These are phyloP conservation scores for Magnaporthiopsis incrustans DNA, from an alignment of 2,329 filamentous ascomycete genomes.

Conservation along the genomic window DNA sequence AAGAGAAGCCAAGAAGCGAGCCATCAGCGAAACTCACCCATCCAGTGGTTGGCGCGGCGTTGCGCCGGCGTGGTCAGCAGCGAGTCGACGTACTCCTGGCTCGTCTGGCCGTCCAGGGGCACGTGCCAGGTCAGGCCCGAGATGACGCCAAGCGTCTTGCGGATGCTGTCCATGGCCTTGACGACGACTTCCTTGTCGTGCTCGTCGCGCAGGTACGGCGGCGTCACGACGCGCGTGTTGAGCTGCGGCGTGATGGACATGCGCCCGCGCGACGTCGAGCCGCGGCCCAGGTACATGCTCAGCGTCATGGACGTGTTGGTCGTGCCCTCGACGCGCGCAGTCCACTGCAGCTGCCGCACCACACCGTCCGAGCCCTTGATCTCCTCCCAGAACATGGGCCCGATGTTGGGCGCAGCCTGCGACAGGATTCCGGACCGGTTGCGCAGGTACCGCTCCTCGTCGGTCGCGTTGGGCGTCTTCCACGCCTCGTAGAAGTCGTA, in stretches of 20 bases:
- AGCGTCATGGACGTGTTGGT: slow-evolving; percentile 21
- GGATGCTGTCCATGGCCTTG: slow-evolving; percentile 47
- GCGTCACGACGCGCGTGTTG: slow-evolving; percentile 44
- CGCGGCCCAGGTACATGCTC: slow-evolving; percentile 44
- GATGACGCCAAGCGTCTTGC: slow-evolving; percentile 40
- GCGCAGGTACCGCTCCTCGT: slow-evolving; percentile 37
- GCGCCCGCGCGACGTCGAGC: slow-evolving; percentile 46
- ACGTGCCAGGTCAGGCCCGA: slow-evolving; percentile 40
- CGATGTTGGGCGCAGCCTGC: slow-evolving; percentile 39
- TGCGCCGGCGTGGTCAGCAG: slow-evolving; percentile 13
- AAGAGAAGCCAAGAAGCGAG: not conserved
- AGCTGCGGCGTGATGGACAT: slow-evolving; percentile 49
- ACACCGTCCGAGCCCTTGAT: slow-evolving; percentile 50
- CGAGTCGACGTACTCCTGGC: slow-evolving; percentile 42
- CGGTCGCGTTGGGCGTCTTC: slow-evolving; percentile 34
- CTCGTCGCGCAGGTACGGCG: slow-evolving; percentile 45
- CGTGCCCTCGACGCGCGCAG: slow-evolving; percentile 51
- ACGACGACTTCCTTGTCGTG: slow-evolving; percentile 52
- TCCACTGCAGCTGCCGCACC: slow-evolving; percentile 57
- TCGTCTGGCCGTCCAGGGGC: slow-evolving; percentile 37
- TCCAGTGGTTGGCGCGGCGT: slow-evolving; percentile 36
- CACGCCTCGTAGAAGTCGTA: slow-evolving; percentile 62
- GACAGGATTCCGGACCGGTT: slow-evolving; percentile 52
- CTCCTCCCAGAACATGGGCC: slow-evolving; percentile 42
- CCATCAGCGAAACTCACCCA: slow-evolving; percentile 21